Evolutionary conservation across 441 rosid genomes (phyloP).

Genomic region (Cnidoscolus chayamansa): DNA sequence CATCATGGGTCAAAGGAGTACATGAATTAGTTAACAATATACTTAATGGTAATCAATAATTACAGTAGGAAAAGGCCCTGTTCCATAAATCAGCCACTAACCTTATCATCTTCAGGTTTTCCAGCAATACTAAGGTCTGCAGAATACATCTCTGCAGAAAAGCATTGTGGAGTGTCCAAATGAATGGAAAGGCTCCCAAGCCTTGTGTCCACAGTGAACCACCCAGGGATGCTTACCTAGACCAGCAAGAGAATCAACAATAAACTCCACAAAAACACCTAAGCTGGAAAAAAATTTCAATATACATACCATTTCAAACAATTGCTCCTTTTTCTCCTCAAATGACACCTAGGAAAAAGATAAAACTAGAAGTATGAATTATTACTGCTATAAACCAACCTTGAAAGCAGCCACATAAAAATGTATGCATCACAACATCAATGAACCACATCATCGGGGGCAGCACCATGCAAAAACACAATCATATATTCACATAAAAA

Average conservation of each 20-base stretch:
- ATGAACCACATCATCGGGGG: not conserved
- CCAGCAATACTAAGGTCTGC: slow-evolving; percentile 90
- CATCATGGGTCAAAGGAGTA: slow-evolving; percentile 26
- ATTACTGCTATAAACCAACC: not conserved
- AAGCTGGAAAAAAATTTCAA: slow-evolving; percentile 5
- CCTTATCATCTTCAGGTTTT: slow-evolving; percentile 99
- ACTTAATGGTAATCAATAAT: not conserved
- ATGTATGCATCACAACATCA: not conserved
- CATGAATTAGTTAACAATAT: not conserved
- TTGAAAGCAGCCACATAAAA: not conserved
- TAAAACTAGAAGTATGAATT: slow-evolving; percentile 15
- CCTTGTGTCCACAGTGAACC: slow-evolving; percentile 96
- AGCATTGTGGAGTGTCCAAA: slow-evolving; percentile 98
- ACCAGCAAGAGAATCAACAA: slow-evolving; percentile 24
- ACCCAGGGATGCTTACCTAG: slow-evolving; percentile 97
- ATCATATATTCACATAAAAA: slow-evolving; percentile 4
- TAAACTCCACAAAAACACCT: slow-evolving; percentile 15
- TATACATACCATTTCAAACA: slow-evolving; percentile 80
- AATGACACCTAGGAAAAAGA: slow-evolving; percentile 61
- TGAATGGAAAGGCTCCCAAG: slow-evolving; percentile 96
- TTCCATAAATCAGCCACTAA: not conserved
- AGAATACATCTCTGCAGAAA: slow-evolving; percentile 98
- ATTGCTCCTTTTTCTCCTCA: slow-evolving; percentile 86
- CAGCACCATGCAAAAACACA: not conserved
- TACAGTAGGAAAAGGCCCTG: not conserved